Evolutionary conservation across 257 asterid genomes (phyloP).

Genomic region (Ocimum tenuiflorum): DNA sequence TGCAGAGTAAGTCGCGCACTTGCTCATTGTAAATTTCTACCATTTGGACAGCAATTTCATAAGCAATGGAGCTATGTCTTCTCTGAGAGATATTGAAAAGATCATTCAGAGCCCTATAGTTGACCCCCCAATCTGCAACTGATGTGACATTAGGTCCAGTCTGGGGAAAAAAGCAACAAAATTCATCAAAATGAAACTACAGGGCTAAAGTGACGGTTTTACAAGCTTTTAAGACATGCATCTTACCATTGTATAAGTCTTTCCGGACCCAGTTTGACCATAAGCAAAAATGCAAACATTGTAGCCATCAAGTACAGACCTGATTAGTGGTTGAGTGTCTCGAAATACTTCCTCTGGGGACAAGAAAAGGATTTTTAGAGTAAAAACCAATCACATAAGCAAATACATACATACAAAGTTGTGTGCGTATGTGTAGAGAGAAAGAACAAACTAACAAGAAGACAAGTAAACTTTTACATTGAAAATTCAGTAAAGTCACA

Average conservation of each 20-base stretch:
- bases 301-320: slow-evolving; percentile 94
- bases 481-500: slow-evolving; percentile 18
- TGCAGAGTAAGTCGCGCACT: slow-evolving; percentile 85
- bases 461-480: not conserved
- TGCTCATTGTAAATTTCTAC: slow-evolving; percentile 94
- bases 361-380: slow-evolving; percentile 2
- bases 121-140: slow-evolving; percentile 83
- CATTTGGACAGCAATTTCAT: slow-evolving; percentile 90
- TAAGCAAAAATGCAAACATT: slow-evolving; percentile 95
- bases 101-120: slow-evolving; percentile 91
- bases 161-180: slow-evolving; percentile 34
- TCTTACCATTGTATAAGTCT: slow-evolving; percentile 90
- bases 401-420: not conserved
- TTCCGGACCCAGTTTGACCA: slow-evolving; percentile 97
- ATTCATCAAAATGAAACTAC: slow-evolving; percentile 13
- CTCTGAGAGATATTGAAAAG: slow-evolving; percentile 74
- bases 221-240: not conserved
- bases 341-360: slow-evolving; percentile 75
- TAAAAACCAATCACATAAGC: slow-evolving; percentile 1
- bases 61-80: slow-evolving; percentile 57
- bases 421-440: not conserved
- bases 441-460: not conserved
- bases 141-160: slow-evolving; percentile 74
- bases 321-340: slow-evolving; percentile 80
- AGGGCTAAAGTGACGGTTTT: not conserved